These are phyloP conservation scores for Schwanniomyces vanrijiae DNA, from an alignment of 805 yeast genomes.

Conservation along the genomic window DNA sequence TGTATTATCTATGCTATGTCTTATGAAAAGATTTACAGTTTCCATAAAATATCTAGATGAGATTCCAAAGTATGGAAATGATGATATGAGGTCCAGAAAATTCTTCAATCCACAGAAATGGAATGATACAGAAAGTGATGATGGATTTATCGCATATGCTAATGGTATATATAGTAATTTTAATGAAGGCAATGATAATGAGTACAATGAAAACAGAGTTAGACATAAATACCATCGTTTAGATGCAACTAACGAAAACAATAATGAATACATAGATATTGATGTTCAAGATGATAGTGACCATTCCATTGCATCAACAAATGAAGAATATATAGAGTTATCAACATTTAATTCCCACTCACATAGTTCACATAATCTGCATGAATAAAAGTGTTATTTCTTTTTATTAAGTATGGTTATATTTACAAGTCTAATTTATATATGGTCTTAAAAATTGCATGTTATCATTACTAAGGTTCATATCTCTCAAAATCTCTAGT, in stretches of 20 bases:
- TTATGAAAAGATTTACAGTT: constrained; percentile 66
- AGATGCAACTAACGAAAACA: background rate
- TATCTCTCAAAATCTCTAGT: constrained; percentile 1
- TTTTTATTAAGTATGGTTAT: background rate
- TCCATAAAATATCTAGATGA: constrained; percentile 45
- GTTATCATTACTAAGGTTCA: background rate
- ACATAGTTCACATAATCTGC: too few species aligned
- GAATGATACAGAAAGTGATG: constrained; percentile 39
- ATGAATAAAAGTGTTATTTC: background rate
- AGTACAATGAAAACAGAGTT: background rate
- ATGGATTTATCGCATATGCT: constrained; percentile 43
- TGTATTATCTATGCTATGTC: constrained; percentile 65
- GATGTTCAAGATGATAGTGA: background rate
- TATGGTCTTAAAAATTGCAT: background rate
- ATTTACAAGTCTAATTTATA: constrained; percentile 1
- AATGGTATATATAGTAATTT: constrained; percentile 38
- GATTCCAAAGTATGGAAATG: constrained; percentile 25
- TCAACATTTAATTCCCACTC: background rate
- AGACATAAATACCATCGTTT: background rate
- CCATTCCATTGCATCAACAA: background rate
- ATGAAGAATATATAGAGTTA: background rate
- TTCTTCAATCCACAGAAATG: constrained; percentile 9
- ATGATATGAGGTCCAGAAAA: constrained; percentile 32
- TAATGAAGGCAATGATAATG: background rate
- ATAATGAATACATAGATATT: background rate